phyloP scores from a whole-genome alignment of 495 filamentous ascomycete species.

The Poronia punctata region DNA sequence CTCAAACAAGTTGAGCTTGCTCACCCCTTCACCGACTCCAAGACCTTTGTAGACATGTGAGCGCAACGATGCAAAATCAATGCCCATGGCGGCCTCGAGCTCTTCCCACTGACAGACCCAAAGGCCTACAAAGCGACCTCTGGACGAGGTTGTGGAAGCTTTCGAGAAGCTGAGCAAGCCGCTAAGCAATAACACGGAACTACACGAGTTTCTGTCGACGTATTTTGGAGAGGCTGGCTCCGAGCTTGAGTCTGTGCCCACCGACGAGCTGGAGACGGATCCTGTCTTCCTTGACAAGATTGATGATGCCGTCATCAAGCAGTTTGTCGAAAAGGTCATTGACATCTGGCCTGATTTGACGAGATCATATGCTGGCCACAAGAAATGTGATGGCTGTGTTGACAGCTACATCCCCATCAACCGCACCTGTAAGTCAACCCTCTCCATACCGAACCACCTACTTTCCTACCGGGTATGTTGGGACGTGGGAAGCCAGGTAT shows the following conservation, averaged over 20 bases:
- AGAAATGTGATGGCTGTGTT: constrained; percentile 37
- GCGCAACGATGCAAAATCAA: constrained; percentile 1
- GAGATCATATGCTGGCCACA: constrained; percentile 32
- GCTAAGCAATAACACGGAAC: constrained; percentile 41
- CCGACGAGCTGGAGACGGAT: constrained; percentile 30
- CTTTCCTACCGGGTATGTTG: not conserved
- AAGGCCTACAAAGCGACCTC: constrained; percentile 39
- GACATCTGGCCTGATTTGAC: constrained; percentile 47
- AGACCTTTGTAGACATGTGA: constrained; percentile 49
- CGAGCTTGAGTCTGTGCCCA: constrained; percentile 39
- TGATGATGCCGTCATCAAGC: constrained; percentile 35
- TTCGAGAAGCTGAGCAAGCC: constrained; percentile 37
- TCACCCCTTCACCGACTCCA: constrained; percentile 42
- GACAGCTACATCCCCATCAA: constrained; percentile 46
- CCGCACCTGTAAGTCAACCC: constrained; percentile 30
- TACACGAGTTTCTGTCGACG: constrained; percentile 35
- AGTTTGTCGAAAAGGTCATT: constrained; percentile 42
- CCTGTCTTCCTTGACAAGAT: constrained; percentile 37
- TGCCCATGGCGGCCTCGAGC: not conserved
- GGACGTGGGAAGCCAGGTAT: too few relatives aligned
- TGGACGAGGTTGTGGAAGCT: constrained; percentile 38
- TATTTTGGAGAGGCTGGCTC: constrained; percentile 42
- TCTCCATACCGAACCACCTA: not conserved
- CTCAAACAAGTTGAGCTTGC: constrained; percentile 42
- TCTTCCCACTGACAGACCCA: constrained; percentile 8